phyloP scores from a whole-genome alignment of 495 filamentous ascomycete genomes.

The Aspergillus ostianus region DNA sequence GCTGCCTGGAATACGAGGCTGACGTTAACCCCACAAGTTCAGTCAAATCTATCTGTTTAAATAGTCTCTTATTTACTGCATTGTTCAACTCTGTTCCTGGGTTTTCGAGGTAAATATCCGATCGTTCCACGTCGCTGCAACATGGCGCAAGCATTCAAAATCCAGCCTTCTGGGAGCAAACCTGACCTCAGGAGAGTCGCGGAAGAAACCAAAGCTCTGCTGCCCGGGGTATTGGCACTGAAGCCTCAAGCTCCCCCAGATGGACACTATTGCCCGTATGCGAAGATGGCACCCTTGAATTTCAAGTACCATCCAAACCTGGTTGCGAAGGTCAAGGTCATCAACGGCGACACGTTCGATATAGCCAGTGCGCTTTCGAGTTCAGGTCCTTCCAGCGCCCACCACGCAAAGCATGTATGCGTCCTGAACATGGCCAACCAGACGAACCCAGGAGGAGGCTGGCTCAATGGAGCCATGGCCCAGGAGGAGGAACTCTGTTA shows the following conservation, averaged over 20 bases:
- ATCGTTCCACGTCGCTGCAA: neutral
- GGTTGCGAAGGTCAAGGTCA: slow-evolving; percentile 31
- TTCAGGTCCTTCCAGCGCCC: slow-evolving; percentile 1
- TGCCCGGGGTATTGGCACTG: slow-evolving; percentile 22
- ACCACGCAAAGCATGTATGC: slow-evolving; percentile 39
- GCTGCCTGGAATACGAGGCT: neutral
- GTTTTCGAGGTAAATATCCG: too few relatives aligned
- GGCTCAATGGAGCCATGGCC: slow-evolving; percentile 50
- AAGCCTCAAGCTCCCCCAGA: slow-evolving; percentile 24
- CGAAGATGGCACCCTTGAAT: slow-evolving; percentile 17
- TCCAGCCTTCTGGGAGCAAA: neutral
- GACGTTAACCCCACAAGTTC: neutral
- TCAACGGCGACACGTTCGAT: slow-evolving; percentile 52
- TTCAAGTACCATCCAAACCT: slow-evolving; percentile 23
- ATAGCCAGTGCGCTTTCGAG: slow-evolving; percentile 41
- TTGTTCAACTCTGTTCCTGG: too few relatives aligned
- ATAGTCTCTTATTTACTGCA: too few relatives aligned
- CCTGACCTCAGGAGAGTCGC: slow-evolving; percentile 3
- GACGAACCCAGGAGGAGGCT: slow-evolving; percentile 53
- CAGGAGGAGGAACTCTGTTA: slow-evolving; percentile 69
- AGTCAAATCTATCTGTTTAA: neutral
- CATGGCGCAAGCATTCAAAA: neutral
- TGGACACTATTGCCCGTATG: slow-evolving; percentile 19
- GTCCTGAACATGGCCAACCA: slow-evolving; percentile 64
- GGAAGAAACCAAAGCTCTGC: slow-evolving; percentile 13